phyloP scores from a whole-genome alignment of 805 yeast genomes.

The Vanderwaltozyma polyspora region DNA sequence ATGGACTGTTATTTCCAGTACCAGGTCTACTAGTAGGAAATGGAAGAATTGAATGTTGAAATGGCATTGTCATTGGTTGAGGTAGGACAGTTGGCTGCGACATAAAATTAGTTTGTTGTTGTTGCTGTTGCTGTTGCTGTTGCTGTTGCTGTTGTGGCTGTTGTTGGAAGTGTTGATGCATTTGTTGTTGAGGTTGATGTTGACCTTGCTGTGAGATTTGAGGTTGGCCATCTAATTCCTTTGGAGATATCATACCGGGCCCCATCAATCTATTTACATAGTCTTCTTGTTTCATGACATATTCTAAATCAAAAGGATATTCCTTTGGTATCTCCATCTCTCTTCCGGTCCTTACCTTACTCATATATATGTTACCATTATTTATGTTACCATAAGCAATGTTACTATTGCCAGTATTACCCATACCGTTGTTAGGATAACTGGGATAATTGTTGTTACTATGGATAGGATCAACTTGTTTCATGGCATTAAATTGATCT shows the following conservation, averaged over 20 bases:
- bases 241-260: neutral
- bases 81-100: neutral
- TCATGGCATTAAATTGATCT: neutral
- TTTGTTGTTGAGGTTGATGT: too few relatives aligned
- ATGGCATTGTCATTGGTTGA: neutral
- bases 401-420: conserved; percentile 1
- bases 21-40: neutral
- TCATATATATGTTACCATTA: neutral
- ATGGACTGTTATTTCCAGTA: too few relatives aligned
- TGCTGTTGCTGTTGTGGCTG: too few relatives aligned
- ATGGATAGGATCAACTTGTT: neutral
- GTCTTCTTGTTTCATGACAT: conserved; percentile 2
- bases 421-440: neutral
- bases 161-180: too few relatives aligned
- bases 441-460: neutral
- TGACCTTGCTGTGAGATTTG: too few relatives aligned
- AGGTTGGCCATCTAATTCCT: conserved; percentile 1
- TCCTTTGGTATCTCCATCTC: conserved; percentile 1
- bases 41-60: neutral
- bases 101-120: neutral
- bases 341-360: neutral
- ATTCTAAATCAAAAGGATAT: conserved; percentile 1
- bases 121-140: too few relatives aligned
- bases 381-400: neutral
- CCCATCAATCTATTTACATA: neutral